These are phyloP conservation scores for Coemansia sp. DNA, from an alignment of 192 early-diverging fungal species.

Conservation along the genomic window DNA sequence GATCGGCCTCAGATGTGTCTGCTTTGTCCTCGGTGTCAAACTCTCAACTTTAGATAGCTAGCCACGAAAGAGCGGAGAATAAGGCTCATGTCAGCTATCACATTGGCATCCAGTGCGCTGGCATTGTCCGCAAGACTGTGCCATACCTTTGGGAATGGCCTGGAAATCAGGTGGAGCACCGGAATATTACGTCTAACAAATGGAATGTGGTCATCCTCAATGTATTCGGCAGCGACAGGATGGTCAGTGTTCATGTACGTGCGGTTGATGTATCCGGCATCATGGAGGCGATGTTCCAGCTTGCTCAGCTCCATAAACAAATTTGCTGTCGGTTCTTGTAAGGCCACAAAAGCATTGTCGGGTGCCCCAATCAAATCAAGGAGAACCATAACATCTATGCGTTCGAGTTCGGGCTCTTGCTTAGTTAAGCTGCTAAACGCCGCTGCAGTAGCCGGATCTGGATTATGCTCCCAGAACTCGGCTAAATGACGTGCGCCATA, in stretches of 20 bases:
- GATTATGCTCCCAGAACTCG: conserved; percentile 66
- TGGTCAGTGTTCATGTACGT: conserved; percentile 31
- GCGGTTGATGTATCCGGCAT: conserved; percentile 36
- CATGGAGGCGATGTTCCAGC: conserved; percentile 68
- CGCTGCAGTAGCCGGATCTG: conserved; percentile 42
- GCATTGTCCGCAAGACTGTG: conserved; percentile 79
- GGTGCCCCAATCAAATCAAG: conserved; percentile 82
- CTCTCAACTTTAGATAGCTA: conserved; percentile 60
- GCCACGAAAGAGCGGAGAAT: conserved; percentile 82
- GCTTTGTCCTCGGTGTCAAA: conserved; percentile 53
- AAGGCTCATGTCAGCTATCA: conserved; percentile 72
- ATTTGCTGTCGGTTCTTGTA: conserved; percentile 60
- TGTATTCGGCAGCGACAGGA: conserved; percentile 31
- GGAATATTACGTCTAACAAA: conserved; percentile 80
- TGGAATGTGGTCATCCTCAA: conserved; percentile 90
- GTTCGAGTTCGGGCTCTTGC: conserved; percentile 56
- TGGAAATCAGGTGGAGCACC: conserved; percentile 83
- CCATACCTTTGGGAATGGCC: conserved; percentile 87
- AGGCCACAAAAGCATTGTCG: conserved; percentile 52
- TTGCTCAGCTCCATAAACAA: conserved; percentile 67
- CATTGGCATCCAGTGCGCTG: conserved; percentile 60
- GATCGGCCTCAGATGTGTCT: conserved; percentile 12
- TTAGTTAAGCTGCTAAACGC: conserved; percentile 21
- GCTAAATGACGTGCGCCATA: conserved; percentile 92
- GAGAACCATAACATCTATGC: conserved; percentile 84